Evolutionary conservation across 2,329 filamentous ascomycete species (phyloP), one percentile per base, ranked within the genome.

Genomic region (Penicillium sp.): DNA sequence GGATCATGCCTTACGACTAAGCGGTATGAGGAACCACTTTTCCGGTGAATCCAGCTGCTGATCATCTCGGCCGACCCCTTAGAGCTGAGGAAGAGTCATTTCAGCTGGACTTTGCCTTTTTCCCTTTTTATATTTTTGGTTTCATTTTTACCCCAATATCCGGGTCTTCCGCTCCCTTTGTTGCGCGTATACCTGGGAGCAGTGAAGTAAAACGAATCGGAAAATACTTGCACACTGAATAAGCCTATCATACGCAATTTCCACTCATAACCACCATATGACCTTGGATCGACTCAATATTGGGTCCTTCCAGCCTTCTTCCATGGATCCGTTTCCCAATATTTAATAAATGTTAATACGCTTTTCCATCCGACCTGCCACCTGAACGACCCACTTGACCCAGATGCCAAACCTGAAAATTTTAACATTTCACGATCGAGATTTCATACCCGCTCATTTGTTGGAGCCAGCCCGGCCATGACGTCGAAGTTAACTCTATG

Each of bases 231-330:
- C 51, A 49, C 22, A 33, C 56, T 48, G 54, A 61, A 19, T n/a
- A 16, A 47, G 26, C 45, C 26, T 47, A 19, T 29, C 27, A 33
- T 4, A 19, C 5, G 31, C 14, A 33, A 33, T 33, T 47, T 14
- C 24, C 27, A 14, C 27, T 31, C 27, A 22, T 10, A 27, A 33
- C 14, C 29, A 48, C 3, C 52, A 33, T 16, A 16, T 16, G 13
- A 33, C 31, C 31, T 33, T 45, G 57, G 51, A 56, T 55, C 56
- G 39, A 42, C 60, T 61, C 57, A 63, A 59, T 61, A 55, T 58
- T 61, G 52, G 59, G 52, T 39, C 47, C 21, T 8, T 43, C 45
- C 50, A 42, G 39, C 10, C 14, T 42, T 42, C 35, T 47, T 37
- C 60, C 58, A 61, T 60, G 60, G 55, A 47, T 57, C 44, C 37